Percentiles rank a stretch among this genome's conserved stretches.
Conservation (phyloP, 129 eudicot species). For the Oenanthe sinensis region DNA sequence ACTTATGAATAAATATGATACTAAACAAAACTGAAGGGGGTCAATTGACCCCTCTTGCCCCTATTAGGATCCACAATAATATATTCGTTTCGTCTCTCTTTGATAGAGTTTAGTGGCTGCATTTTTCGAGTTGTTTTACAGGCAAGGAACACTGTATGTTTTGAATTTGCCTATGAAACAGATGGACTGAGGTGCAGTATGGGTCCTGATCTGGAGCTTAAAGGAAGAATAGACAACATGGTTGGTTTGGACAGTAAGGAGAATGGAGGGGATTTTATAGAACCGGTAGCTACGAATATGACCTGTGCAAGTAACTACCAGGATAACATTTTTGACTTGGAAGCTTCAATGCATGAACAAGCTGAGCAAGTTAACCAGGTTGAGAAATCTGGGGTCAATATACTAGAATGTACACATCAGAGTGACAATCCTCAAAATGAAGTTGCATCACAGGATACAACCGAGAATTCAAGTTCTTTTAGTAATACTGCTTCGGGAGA, state of each 20-base stretch:
- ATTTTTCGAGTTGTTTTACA: neutral
- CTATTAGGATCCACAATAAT: too few species aligned
- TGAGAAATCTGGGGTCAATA: conserved; percentile 26
- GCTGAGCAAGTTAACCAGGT: conserved; percentile 12
- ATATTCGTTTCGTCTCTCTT: neutral
- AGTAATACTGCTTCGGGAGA: conserved; percentile 31
- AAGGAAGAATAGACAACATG: conserved; percentile 31
- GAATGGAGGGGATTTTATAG: conserved; percentile 17
- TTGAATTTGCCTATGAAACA: neutral
- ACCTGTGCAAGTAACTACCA: conserved; percentile 31
- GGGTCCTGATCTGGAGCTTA: conserved; percentile 39
- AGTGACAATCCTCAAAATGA: conserved; percentile 17
- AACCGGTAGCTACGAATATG: conserved; percentile 27
- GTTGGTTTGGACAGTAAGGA: conserved; percentile 30
- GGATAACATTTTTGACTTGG: conserved; percentile 15
- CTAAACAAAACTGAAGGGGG: too few species aligned
- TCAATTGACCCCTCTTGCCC: too few species aligned
- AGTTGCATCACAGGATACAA: conserved; percentile 31
- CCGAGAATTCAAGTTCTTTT: conserved; percentile 79
- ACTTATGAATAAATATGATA: too few species aligned
- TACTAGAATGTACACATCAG: conserved; percentile 20
- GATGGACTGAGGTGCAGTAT: conserved; percentile 14
- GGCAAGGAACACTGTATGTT: neutral
- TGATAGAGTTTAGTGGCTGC: neutral
- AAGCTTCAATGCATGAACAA: conserved; percentile 12